Percentiles rank a stretch among this genome's conserved stretches.
Conservation (phyloP, 2,329 filamentous ascomycete genomes). For the Chalara sp. region DNA sequence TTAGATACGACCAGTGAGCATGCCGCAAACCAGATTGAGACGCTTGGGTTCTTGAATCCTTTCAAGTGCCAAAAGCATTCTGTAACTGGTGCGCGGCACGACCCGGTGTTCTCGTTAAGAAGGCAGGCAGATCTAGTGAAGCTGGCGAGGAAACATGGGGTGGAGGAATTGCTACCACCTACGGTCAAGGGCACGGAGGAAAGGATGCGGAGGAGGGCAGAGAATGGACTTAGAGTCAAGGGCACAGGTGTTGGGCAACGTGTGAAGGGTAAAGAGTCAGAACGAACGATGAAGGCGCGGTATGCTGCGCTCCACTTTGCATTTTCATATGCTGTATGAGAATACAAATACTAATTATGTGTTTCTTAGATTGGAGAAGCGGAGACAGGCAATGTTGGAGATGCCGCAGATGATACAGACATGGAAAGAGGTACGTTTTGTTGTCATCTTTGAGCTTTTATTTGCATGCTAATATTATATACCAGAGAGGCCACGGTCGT, state of each 20-base stretch:
- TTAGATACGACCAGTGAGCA: conserved; percentile 28
- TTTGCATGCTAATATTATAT: conserved; percentile 28
- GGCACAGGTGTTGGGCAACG: conserved; percentile 87
- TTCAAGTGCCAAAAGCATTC: conserved; percentile 77
- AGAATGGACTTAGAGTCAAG: conserved; percentile 78
- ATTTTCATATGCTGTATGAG: conserved; percentile 16
- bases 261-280: conserved; percentile 93
- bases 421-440: conserved; percentile 77
- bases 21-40: conserved; percentile 33
- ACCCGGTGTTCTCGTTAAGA: conserved; percentile 75
- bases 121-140: conserved; percentile 89
- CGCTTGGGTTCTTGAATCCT: conserved; percentile 40
- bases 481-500: conserved; percentile 61
- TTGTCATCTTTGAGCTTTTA: neutral
- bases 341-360: neutral
- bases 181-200: conserved; percentile 70
- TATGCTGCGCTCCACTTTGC: conserved; percentile 34
- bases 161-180: conserved; percentile 73
- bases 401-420: conserved; percentile 89
- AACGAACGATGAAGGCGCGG: conserved; percentile 74
- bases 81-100: conserved; percentile 73
- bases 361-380: conserved; percentile 67
- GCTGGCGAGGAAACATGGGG: conserved; percentile 69
- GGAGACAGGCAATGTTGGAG: conserved; percentile 84
- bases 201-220: conserved; percentile 63